Base-by-base conservation (phyloP, 2,329 filamentous ascomycete genomes). In the Xylaria sp. region DNA sequence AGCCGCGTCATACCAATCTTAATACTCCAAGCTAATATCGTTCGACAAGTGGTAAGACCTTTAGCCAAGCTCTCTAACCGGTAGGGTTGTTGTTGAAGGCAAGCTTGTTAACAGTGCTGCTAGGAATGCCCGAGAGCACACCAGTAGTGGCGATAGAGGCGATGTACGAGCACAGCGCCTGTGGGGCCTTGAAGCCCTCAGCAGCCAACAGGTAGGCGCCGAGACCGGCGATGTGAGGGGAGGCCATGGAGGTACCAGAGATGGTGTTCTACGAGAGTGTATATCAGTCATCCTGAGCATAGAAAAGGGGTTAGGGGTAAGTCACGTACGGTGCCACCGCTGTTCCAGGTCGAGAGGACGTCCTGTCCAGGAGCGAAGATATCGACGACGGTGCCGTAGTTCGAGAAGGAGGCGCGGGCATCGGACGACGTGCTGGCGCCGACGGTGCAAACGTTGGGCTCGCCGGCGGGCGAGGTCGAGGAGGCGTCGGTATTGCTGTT, bases 161-260 rank as follows among this genome's bases (percentile, higher is more conserved):
- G 46, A 85, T 79, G 66, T 78, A 76, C 44, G 70, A 51, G 69
- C 78, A 79, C 33, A 84, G 77, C 35, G 73, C 74, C 44, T 66
- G 72, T 0, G 84, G 81, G n/a, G 75, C 77, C 7, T 65, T 66
- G 44, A 70, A 65, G 25, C 71, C 69, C 70, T 84, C 79, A 1
- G 82, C 72, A 9, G 71, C 75, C 62, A 83, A 70, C 29, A 88
- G 72, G 71, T 88, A 88, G n/a, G 84, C 78, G 10, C 81, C 84
- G n/a, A 89, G 72, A 11, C 87, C 87, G 23, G 84, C 78, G 54
- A 89, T 78, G 69, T 88, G 86, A 0, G 87, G 86, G 3, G 80
- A 76, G 2, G 86, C 84, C 86, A 88, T 88, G 35, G 81, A 86
- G 5, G 87, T 89, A 33, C 87, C 87, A 13, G 79, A 82, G 68